phyloP scores from a whole-genome alignment of 2,329 filamentous ascomycete species.

The Acrocalymma vagum region DNA sequence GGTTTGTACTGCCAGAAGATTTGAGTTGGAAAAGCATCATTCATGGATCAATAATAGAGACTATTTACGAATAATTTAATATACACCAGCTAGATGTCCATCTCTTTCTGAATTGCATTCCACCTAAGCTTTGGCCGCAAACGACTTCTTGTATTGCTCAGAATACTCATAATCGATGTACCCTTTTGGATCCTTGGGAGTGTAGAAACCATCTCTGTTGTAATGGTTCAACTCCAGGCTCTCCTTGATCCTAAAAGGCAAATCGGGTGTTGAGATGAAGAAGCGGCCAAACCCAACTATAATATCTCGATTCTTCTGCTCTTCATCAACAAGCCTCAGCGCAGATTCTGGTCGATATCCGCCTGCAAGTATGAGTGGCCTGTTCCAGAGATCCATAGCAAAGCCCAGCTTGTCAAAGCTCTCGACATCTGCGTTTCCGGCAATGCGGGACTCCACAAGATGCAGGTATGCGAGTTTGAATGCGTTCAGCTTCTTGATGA shows the following conservation, averaged over 20 bases:
- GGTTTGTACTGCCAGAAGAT: too few species aligned
- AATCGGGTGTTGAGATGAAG: slow-evolving; percentile 60
- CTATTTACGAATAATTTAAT: too few species aligned
- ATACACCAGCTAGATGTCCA: too few species aligned
- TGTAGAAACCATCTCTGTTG: slow-evolving; percentile 57
- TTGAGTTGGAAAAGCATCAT: too few species aligned
- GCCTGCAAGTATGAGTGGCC: slow-evolving; percentile 51
- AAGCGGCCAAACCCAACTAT: slow-evolving; percentile 58
- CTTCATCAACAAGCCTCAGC: slow-evolving; percentile 44
- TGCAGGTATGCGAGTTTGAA: slow-evolving; percentile 60
- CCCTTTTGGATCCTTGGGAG: slow-evolving; percentile 40
- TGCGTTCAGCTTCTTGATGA: slow-evolving; percentile 60
- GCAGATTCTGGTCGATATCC: slow-evolving; percentile 52
- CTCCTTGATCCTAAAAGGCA: slow-evolving; percentile 55
- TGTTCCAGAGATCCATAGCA: slow-evolving; percentile 31
- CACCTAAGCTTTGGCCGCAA: too few species aligned
- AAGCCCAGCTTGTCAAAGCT: slow-evolving; percentile 29
- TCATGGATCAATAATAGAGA: too few species aligned
- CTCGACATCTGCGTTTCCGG: slow-evolving; percentile 50
- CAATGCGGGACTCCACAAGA: slow-evolving; percentile 66
- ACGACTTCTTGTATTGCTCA: too few species aligned
- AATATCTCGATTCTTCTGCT: slow-evolving; percentile 55
- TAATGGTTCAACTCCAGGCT: slow-evolving; percentile 55
- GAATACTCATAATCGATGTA: slow-evolving; percentile 56
- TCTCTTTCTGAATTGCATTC: too few species aligned